A percentile compares a stretch with the other conserved stretches of the same genome.
These are phyloP conservation scores for Aspergillus versicolor DNA, from an alignment of 2,329 filamentous ascomycete species.

Conservation along the genomic window DNA sequence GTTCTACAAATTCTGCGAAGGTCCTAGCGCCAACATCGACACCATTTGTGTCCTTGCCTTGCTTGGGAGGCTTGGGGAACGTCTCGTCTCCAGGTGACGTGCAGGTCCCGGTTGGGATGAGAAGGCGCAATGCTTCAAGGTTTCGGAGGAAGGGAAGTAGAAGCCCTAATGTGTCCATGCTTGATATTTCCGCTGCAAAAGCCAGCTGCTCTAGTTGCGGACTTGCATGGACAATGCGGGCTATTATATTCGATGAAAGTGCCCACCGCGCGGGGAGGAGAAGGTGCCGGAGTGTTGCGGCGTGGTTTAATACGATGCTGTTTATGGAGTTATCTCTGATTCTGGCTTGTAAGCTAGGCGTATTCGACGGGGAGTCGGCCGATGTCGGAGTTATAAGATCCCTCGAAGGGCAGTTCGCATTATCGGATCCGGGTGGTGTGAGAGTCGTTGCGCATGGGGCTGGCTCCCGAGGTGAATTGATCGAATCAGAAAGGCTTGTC, in stretches of 20 bases:
- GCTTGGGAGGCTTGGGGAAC: neutral
- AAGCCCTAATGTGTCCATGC: conserved; percentile 39
- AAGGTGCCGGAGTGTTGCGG: conserved; percentile 54
- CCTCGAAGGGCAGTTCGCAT: conserved; percentile 13
- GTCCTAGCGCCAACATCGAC: conserved; percentile 15
- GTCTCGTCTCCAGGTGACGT: conserved; percentile 7
- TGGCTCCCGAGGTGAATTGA: conserved; percentile 32
- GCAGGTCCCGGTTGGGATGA: conserved; percentile 34
- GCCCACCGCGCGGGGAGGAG: conserved; percentile 58
- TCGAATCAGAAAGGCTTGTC: conserved; percentile 27
- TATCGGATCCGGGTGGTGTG: conserved; percentile 28
- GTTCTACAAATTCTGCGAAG: conserved; percentile 36
- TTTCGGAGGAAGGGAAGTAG: conserved; percentile 43
- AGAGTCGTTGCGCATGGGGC: conserved; percentile 23
- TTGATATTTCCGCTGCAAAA: conserved; percentile 46
- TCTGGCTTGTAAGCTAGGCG: conserved; percentile 28
- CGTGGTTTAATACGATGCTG: conserved; percentile 52
- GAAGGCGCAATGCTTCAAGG: conserved; percentile 40
- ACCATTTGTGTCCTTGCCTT: neutral
- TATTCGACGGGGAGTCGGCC: conserved; percentile 23
- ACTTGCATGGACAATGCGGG: conserved; percentile 53
- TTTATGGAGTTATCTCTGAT: conserved; percentile 51
- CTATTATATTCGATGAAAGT: conserved; percentile 49
- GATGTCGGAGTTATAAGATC: conserved; percentile 25
- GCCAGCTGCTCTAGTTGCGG: conserved; percentile 61